Conservation (phyloP, 495 filamentous ascomycete species). For the Lepidopterella palustris region DNA sequence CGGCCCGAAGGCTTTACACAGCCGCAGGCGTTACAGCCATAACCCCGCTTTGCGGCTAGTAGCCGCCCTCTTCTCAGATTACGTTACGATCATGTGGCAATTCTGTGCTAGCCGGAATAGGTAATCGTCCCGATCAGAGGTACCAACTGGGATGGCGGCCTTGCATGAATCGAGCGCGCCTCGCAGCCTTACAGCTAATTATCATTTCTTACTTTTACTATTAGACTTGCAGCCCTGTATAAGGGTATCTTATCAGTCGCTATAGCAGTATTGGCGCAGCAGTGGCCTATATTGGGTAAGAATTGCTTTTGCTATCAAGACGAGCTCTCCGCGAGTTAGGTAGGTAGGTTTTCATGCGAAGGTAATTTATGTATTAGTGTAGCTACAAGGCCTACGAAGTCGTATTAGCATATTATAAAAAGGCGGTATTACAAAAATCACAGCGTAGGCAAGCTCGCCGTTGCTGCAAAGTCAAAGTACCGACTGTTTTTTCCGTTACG, state of each 20-base stretch:
- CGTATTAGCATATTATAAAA: conserved; percentile 10
- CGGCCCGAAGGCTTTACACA: conserved; percentile 2
- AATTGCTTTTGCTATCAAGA: not conserved
- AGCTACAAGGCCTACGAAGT: conserved; percentile 4
- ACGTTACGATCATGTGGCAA: conserved; percentile 16
- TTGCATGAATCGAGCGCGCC: not conserved
- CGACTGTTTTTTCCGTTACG: conserved; percentile 11
- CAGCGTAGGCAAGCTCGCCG: not conserved
- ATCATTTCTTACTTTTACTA: conserved; percentile 4
- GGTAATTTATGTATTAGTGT: conserved; percentile 14
- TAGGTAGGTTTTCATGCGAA: conserved; percentile 5
- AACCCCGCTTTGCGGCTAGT: conserved; percentile 3
- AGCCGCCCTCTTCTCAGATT: conserved; percentile 1
- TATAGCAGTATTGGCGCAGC: conserved; percentile 2
- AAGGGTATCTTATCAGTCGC: not conserved
- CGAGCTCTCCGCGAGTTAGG: conserved; percentile 4
- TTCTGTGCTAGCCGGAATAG: not conserved
- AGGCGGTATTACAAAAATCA: conserved; percentile 8
- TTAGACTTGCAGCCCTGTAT: conserved; percentile 1
- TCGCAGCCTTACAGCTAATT: conserved; percentile 2
- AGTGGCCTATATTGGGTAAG: not conserved
- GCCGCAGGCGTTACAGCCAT: conserved; percentile 3
- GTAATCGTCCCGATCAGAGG: not conserved
- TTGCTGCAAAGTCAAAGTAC: conserved; percentile 11
- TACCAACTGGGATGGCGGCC: not conserved